Percentiles rank a stretch among this genome's conserved stretches.
Conservation (phyloP, 2,329 filamentous ascomycete species). For the Aquanectria penicillioides region DNA sequence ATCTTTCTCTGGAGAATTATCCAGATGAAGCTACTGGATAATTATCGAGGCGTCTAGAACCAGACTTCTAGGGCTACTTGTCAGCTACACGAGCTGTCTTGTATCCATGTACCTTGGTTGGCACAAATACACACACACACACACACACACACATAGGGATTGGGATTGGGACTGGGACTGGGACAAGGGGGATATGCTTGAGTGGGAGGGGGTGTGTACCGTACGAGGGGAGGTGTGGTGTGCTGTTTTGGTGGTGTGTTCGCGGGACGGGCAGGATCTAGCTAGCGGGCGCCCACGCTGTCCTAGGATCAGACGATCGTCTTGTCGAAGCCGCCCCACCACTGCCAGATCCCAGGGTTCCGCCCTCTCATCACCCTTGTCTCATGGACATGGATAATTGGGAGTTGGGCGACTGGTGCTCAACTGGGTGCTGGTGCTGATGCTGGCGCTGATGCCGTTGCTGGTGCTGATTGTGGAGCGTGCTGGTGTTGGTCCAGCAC, state of each 20-base stretch:
- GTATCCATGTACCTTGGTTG: constrained; percentile 3
- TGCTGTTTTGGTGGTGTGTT: constrained; percentile 35
- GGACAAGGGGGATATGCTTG: background rate
- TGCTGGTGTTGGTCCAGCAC: constrained; percentile 23
- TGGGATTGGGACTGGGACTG: too few species aligned
- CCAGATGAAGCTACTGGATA: constrained; percentile 9
- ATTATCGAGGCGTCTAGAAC: constrained; percentile 12
- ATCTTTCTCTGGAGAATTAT: constrained; percentile 1
- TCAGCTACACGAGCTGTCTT: constrained; percentile 12
- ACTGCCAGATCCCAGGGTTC: constrained; percentile 44
- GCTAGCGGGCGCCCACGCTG: constrained; percentile 35
- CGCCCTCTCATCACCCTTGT: constrained; percentile 37
- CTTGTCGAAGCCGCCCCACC: constrained; percentile 39
- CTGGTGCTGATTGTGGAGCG: too few species aligned
- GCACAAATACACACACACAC: too few species aligned
- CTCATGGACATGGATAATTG: constrained; percentile 14
- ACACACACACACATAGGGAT: too few species aligned
- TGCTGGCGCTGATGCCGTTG: too few species aligned
- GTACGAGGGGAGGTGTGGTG: constrained; percentile 17
- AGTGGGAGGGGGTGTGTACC: constrained; percentile 27
- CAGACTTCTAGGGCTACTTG: constrained; percentile 17
- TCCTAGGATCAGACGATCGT: constrained; percentile 44
- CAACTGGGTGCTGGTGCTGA: constrained; percentile 21
- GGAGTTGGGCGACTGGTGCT: constrained; percentile 7
- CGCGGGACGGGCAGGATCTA: constrained; percentile 45